These are phyloP conservation scores for Spinacia oleracea DNA, from an alignment of 179 eudicot genomes.

Conservation along the genomic window DNA sequence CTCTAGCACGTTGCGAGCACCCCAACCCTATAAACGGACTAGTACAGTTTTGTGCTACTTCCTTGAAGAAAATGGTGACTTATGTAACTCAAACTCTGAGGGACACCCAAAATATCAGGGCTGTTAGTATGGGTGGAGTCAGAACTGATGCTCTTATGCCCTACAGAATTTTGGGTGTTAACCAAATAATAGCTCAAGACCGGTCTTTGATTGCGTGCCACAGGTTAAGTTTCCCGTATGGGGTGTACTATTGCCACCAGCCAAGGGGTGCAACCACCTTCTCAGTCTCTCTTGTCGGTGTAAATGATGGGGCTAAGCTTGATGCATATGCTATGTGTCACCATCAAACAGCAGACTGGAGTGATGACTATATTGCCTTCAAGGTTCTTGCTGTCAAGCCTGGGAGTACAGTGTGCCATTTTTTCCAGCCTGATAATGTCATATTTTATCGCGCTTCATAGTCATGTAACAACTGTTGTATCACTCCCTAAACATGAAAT, in stretches of 20 bases:
- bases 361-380: slow-evolving; percentile 3
- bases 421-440: slow-evolving; percentile 14
- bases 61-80: neutral
- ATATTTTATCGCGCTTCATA: neutral
- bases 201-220: neutral
- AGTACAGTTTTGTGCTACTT: slow-evolving; percentile 4
- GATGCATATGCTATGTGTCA: slow-evolving; percentile 10
- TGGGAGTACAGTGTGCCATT: neutral
- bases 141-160: slow-evolving; percentile 3
- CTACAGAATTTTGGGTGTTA: neutral
- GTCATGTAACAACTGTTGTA: neutral
- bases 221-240: neutral
- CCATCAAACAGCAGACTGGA: neutral
- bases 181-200: neutral
- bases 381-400: neutral
- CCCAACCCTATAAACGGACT: neutral
- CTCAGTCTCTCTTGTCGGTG: neutral
- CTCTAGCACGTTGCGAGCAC: slow-evolving; percentile 12
- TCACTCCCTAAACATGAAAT: neutral
- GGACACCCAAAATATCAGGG: neutral
- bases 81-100: neutral
- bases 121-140: neutral
- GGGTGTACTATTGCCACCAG: slow-evolving; percentile 1
- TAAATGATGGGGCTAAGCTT: neutral
- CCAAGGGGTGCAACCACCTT: neutral